phyloP scores from a whole-genome alignment of 2,329 filamentous ascomycete genomes.

The Trichoderma brevicompactum region DNA sequence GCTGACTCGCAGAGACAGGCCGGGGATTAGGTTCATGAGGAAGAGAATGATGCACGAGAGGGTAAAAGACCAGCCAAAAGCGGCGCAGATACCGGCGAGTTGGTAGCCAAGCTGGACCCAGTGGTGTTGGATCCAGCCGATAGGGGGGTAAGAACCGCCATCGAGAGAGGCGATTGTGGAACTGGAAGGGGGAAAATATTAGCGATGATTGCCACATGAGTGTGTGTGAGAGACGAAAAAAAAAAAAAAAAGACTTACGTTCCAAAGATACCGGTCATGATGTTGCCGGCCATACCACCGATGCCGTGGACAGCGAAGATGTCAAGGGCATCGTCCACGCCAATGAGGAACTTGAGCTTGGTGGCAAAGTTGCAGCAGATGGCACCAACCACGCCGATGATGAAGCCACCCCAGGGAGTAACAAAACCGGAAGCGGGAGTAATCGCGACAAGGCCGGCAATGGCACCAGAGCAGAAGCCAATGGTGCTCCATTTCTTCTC shows the following conservation, averaged over 20 bases:
- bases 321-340: constrained; percentile 85
- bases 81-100: constrained; percentile 68
- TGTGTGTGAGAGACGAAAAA: not conserved
- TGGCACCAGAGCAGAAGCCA: constrained; percentile 88
- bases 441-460: constrained; percentile 85
- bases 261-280: constrained; percentile 78
- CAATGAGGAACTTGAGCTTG: constrained; percentile 76
- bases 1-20: constrained; percentile 68
- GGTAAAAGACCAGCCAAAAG: constrained; percentile 68
- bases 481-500: constrained; percentile 93
- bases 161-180: constrained; percentile 76
- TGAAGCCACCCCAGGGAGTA: constrained; percentile 64
- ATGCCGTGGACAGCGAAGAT: constrained; percentile 89
- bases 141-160: constrained; percentile 61
- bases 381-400: constrained; percentile 63
- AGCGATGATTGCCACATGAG: constrained; percentile 18
- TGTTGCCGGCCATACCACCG: constrained; percentile 79
- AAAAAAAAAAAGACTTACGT: constrained; percentile 52
- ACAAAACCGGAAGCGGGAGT: constrained; percentile 84
- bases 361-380: constrained; percentile 82
- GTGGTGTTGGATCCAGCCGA: constrained; percentile 74
- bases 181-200: constrained; percentile 40
- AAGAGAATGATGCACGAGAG: constrained; percentile 72
- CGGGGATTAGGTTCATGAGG: constrained; percentile 71
- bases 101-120: constrained; percentile 74